Conservation (phyloP, 148 eudicot species). For the Vaccinium vitisidaea region DNA sequence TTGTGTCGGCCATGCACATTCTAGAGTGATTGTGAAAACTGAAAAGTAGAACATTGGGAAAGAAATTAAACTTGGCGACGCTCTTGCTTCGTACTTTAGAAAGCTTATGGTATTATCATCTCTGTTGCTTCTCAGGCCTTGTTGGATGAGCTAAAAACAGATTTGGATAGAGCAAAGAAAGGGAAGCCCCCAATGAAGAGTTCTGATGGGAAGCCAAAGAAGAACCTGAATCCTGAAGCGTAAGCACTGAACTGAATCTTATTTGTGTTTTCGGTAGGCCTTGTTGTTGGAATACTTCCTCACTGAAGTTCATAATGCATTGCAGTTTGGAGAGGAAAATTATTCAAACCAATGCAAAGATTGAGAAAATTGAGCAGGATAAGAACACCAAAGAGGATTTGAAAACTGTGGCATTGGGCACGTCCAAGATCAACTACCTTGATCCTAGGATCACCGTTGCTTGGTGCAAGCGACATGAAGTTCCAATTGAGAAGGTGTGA, state of each 20-base stretch:
- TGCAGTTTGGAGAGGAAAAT: slow-evolving; percentile 74
- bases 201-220: slow-evolving; percentile 68
- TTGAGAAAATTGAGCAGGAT: slow-evolving; percentile 69
- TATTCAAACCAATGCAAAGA: slow-evolving; percentile 46
- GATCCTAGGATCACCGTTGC: slow-evolving; percentile 91
- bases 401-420: slow-evolving; percentile 86
- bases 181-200: slow-evolving; percentile 74
- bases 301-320: slow-evolving; percentile 17
- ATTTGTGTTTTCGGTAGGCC: neutral
- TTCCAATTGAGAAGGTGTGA: slow-evolving; percentile 94
- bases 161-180: slow-evolving; percentile 72
- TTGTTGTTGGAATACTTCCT: neutral
- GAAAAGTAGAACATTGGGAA: no score
- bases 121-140: slow-evolving; percentile 14
- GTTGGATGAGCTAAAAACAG: slow-evolving; percentile 55
- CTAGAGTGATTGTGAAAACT: no score
- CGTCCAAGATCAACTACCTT: slow-evolving; percentile 85
- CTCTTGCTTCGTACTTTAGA: neutral
- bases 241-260: slow-evolving; percentile 22
- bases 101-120: neutral
- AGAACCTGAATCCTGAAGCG: slow-evolving; percentile 74
- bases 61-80: neutral
- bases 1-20: no score
- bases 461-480: slow-evolving; percentile 93
- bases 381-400: slow-evolving; percentile 75